Base-by-base conservation (phyloP, 495 filamentous ascomycete species). In the Endocarpon pusillum region DNA sequence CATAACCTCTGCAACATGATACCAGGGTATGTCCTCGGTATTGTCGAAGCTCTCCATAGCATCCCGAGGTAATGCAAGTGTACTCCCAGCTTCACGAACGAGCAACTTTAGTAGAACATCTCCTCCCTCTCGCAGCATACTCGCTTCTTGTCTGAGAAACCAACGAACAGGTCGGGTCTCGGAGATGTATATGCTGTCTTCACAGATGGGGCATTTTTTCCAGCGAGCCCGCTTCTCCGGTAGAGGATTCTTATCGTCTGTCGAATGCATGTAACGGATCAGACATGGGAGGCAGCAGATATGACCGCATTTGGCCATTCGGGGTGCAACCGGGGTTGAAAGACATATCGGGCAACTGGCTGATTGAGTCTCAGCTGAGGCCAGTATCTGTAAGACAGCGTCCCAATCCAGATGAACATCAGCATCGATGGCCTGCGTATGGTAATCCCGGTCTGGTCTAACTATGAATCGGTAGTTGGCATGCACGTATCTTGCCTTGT, bases 401-500 rank as follows among this genome's bases (percentile, higher is more conserved):
- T 72, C 66, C 89, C 89, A 97, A 35, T 94, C 81, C 32, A 97
- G 57, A 48, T 89, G 79, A 25, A 86, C 70, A 55, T 97, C 87
- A 19, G 89, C 76, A 57, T 96, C 84, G 33, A 69, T 66, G 14
- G 81, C 75, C 47, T 94, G 87, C 1, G 71, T 62, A 34, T 68
- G 63, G 49, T 94, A 97, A 42, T 75, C 73, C 12, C 75, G 78
- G 14, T 66, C 64, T 0, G 89, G 89, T 37, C 80, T 72, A 22
- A 97, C 89, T 36, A 97, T 78, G 49, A 97, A 97, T 15, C 89
- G 74, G 50, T 97, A 97, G 52, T 97, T 97, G 18, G 89, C 83
- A 57, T 96, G 85, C 17, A 97, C 81, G 46, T 92, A 97, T 47
- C 81, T 77, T 29, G 86, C 81, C 51, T 97, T 97, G 51, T 97